phyloP scores from a whole-genome alignment of 495 filamentous ascomycete genomes.

The Astrocystis sublimbata region DNA sequence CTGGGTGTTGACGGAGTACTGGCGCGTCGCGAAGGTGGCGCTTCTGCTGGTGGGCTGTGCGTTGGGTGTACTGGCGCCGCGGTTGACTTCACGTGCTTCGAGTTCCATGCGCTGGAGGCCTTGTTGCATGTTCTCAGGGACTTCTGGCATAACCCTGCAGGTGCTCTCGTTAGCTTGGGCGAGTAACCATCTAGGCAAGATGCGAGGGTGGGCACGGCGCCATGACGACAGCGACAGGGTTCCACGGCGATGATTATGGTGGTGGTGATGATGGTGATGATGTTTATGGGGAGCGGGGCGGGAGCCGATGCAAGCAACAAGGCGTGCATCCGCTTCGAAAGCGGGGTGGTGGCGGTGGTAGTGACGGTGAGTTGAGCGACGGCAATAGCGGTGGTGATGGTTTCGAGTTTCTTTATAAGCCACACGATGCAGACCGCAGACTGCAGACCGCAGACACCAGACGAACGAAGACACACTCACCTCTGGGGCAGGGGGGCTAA shows the following conservation, averaged over 20 bases:
- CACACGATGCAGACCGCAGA: too few relatives aligned
- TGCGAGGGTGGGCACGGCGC: neutral
- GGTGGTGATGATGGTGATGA: too few relatives aligned
- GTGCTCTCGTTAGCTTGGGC: slow-evolving; percentile 15
- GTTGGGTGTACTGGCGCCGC: slow-evolving; percentile 23
- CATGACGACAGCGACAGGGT: too few relatives aligned
- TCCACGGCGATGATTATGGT: too few relatives aligned
- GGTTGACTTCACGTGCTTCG: slow-evolving; percentile 59
- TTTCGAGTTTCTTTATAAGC: too few relatives aligned
- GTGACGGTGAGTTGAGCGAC: too few relatives aligned
- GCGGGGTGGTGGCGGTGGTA: slow-evolving; percentile 11
- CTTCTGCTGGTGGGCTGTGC: slow-evolving; percentile 19
- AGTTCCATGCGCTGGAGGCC: slow-evolving; percentile 87
- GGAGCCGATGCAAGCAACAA: slow-evolving; percentile 16
- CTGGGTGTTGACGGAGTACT: slow-evolving; percentile 31
- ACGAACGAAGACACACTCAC: slow-evolving; percentile 52
- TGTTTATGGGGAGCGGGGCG: neutral
- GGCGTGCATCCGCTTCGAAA: slow-evolving; percentile 12
- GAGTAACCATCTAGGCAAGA: neutral
- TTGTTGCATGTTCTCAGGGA: slow-evolving; percentile 80
- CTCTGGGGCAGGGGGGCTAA: slow-evolving; percentile 79
- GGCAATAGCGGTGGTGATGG: too few relatives aligned
- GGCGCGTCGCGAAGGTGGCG: slow-evolving; percentile 33
- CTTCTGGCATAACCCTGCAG: slow-evolving; percentile 62
- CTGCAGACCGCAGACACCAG: too few relatives aligned